These are phyloP conservation scores for Globisporangium radiosum DNA, from an alignment of 352 stramenopile genomes.

Conservation along the genomic window DNA sequence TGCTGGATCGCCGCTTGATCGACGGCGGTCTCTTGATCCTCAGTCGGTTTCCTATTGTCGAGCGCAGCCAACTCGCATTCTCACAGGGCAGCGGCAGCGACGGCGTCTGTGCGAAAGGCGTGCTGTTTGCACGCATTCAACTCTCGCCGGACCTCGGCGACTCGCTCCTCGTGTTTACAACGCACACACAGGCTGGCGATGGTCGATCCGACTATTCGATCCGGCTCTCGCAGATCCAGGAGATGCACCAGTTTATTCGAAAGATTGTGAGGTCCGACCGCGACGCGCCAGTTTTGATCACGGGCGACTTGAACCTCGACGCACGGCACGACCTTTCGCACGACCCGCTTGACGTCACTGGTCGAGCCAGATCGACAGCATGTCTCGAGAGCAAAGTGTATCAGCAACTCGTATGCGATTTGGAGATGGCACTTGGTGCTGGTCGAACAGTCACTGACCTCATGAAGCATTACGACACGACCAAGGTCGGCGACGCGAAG, in stretches of 20 bases:
- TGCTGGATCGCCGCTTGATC: slow-evolving; percentile 51
- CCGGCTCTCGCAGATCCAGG: slow-evolving; percentile 45
- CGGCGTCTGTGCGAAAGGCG: slow-evolving; percentile 67
- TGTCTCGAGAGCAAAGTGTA: slow-evolving; percentile 63
- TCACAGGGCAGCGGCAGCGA: slow-evolving; percentile 54
- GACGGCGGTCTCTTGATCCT: slow-evolving; percentile 76
- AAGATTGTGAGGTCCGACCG: slow-evolving; percentile 40
- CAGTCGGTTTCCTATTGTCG: slow-evolving; percentile 76
- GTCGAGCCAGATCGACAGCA: slow-evolving; percentile 18
- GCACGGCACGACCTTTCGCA: slow-evolving; percentile 65
- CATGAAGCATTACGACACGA: slow-evolving; percentile 60
- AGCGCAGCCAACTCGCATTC: slow-evolving; percentile 54
- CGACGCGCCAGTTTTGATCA: slow-evolving; percentile 56
- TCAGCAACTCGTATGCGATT: slow-evolving; percentile 39
- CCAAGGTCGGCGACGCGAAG: slow-evolving; percentile 34
- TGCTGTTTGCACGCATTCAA: slow-evolving; percentile 72
- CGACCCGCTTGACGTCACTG: slow-evolving; percentile 12
- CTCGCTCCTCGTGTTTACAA: slow-evolving; percentile 79
- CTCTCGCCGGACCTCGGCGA: slow-evolving; percentile 58
- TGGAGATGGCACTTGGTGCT: slow-evolving; percentile 33
- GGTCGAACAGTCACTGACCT: slow-evolving; percentile 44
- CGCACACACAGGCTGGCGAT: slow-evolving; percentile 76
- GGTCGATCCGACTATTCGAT: slow-evolving; percentile 38
- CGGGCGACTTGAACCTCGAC: slow-evolving; percentile 79
- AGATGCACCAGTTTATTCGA: slow-evolving; percentile 59